Base-by-base conservation (phyloP, 768 basidiomycete genomes). In the Hericium rajendrae region DNA sequence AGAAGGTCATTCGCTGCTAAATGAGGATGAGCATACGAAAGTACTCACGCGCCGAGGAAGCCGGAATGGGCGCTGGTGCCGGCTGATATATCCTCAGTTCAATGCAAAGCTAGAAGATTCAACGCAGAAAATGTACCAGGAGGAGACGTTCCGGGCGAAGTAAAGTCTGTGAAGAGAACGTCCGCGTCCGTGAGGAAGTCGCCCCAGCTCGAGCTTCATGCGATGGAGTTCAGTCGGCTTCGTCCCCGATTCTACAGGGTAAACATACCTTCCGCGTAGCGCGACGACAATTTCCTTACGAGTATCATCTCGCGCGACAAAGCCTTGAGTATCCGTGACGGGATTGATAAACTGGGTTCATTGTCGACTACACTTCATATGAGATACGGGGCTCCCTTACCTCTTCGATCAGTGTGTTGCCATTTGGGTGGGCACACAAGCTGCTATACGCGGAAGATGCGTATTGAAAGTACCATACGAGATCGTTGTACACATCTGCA, bases 221-320 rank as follows among this genome's bases (percentile, higher is more conserved):
- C 32, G 6, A 32, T 32, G 32, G 32, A 32, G 9, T 6, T 32
- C 9, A 32, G 32, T 32, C 32, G 9, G 26, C 26, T 32, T 32
- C 32, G 6, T 32, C 32, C 1, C 32, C 32, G 6, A 32, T 8
- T 32, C 32, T 9, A 6, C 32, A 32, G 32, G 32, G 32, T 26
- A 51, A 26, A 37, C 13, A 13, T 26, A 51, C 49, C 73, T 70
- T 38, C 78, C 77, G 26, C 71, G 74, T 50, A 78, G 69, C 26
- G 74, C 67, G 24, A 76, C 65, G 16, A 78, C 59, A 46, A 78
- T 66, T 58, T 78, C 77, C 55, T 71, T 64, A 28, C 69, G 65
- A 2, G 59, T 65, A 56, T 78, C 74, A 57, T 78, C 78, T 18
- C 75, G 70, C 0, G 72, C 76, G 28, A 78, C 69, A 54, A 73